Evolutionary conservation across 2,329 filamentous ascomycete species (phyloP), one percentile per base, ranked within the genome.

Genomic region (Aspergillus cejpii): DNA sequence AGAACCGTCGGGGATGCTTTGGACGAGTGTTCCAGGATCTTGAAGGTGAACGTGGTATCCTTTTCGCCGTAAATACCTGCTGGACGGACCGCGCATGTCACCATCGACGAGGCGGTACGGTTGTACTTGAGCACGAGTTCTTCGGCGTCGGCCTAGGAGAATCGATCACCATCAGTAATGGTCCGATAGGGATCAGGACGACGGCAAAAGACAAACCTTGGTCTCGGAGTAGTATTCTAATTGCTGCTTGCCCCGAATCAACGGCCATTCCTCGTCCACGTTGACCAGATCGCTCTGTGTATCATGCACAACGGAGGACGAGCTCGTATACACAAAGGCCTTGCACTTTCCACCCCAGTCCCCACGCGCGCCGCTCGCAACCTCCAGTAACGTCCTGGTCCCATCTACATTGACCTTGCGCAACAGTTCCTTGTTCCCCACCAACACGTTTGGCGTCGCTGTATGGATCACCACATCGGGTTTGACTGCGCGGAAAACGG

Each of bases 381-480:
- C 73, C 42, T 73, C 62, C 11, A 74, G 49, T 39, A 96, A 78
- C 53, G 84, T 82, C 53, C 75, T 75, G 11, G 92, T 96, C 41
- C 91, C 91, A 41, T 88, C 83, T 41, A 95, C 83, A 65, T 97
- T 98, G 62, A 97, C 85, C 64, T 82, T 83, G 58, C 80, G 79
- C 64, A 92, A 84, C 27, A 87, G 69, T 14, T 78, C 75, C 52
- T 83, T 74, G 43, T 68, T 66, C 12, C 64, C 66, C 6, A 57
- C 75, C 67, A 60, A 77, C 67, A 60, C 71, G 68, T 64, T 74
- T 59, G 87, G 86, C 26, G 83, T 87, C 15, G 91, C 92, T 2
- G 90, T 94, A 69, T 98, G 91, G 59, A 97, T 84, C 41, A 98
- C 87, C 11, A 94, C 79, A 61, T 89, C 82, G 15, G 91, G 90